These are phyloP conservation scores for Austropuccinia psidii DNA, from an alignment of 1,284 basidiomycete species.

Conservation along the genomic window DNA sequence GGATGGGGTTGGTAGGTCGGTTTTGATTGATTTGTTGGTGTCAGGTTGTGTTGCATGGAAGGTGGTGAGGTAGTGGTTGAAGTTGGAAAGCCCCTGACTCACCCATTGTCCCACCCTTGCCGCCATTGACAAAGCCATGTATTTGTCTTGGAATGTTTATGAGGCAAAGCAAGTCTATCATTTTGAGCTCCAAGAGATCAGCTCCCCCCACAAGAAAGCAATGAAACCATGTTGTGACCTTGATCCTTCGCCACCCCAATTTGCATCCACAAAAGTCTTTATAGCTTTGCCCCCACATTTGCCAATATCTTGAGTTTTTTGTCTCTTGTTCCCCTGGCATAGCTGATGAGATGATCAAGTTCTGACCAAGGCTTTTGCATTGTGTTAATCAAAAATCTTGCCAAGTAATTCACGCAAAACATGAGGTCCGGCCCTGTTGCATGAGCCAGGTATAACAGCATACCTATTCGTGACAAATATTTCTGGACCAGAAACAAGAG, in stretches of 20 bases:
- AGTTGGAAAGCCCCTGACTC: no score
- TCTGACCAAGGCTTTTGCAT: background rate
- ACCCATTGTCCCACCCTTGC: background rate
- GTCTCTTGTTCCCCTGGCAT: background rate
- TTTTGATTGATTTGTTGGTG: no score
- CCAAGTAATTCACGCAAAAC: background rate
- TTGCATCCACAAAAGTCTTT: background rate
- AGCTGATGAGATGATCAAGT: background rate
- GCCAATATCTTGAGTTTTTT: background rate
- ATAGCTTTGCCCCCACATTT: background rate
- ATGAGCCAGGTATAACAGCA: background rate
- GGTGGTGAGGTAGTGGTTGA: no score
- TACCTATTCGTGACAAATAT: background rate
- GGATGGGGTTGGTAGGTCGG: no score
- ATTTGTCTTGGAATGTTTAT: background rate
- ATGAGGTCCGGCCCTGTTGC: background rate
- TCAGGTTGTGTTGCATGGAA: no score
- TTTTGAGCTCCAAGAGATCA: no score
- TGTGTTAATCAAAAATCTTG: background rate
- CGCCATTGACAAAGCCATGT: background rate
- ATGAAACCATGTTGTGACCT: no score
- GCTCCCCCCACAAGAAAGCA: no score
- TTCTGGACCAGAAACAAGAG: background rate
- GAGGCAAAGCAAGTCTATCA: no score
- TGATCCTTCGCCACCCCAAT: background rate